A percentile compares a stretch with the other conserved stretches of the same genome.
phyloP scores from a whole-genome alignment of 164 flowering plant species.

The Umbilicus rupestris region DNA sequence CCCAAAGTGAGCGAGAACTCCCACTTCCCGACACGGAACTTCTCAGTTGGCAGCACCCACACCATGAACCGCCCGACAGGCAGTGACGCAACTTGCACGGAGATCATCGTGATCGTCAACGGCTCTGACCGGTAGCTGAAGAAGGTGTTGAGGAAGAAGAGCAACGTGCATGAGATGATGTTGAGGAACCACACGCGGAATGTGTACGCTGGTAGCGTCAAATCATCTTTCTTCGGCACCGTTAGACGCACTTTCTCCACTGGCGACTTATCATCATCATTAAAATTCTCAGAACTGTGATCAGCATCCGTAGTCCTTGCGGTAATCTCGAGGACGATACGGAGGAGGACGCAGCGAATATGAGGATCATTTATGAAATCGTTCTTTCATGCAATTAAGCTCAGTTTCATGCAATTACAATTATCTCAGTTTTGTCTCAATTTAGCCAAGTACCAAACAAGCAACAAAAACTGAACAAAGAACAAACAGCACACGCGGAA shows the following conservation, averaged over 20 bases:
- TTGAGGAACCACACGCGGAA: conserved; percentile 89
- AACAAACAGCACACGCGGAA: too few species aligned
- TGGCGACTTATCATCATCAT: conserved; percentile 15
- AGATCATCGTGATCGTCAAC: conserved; percentile 46
- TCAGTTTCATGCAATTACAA: too few species aligned
- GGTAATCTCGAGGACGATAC: too few species aligned
- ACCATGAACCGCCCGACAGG: conserved; percentile 66
- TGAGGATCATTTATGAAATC: too few species aligned
- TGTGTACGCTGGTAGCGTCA: conserved; percentile 74
- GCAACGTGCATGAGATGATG: conserved; percentile 46
- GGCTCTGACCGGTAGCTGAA: conserved; percentile 71
- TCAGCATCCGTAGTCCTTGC: too few species aligned
- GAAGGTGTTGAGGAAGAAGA: conserved; percentile 81
- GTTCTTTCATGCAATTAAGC: too few species aligned
- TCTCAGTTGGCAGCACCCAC: conserved; percentile 28
- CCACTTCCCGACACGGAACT: conserved; percentile 30
- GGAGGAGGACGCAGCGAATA: too few species aligned
- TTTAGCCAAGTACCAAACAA: too few species aligned
- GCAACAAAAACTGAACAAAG: too few species aligned
- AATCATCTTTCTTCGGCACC: conserved; percentile 47
- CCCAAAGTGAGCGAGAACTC: conserved; percentile 59
- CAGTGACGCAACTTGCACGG: conserved; percentile 55
- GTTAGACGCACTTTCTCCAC: conserved; percentile 51
- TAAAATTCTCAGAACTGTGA: too few species aligned
- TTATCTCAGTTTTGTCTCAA: too few species aligned